phyloP scores from a whole-genome alignment of 2,329 filamentous ascomycete species.

The Aspergillus intermedius region DNA sequence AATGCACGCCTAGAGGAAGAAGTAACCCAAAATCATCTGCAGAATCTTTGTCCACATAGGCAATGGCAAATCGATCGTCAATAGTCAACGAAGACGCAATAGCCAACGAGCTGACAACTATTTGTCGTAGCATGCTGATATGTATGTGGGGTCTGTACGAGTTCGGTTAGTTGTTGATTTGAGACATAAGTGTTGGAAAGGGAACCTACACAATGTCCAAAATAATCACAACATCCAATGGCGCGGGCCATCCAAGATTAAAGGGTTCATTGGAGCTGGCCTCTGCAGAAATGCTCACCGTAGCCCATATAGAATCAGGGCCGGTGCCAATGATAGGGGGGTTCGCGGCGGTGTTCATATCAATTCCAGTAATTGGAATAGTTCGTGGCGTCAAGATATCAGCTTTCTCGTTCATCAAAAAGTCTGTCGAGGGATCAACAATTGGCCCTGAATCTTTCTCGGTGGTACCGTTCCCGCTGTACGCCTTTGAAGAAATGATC shows the following conservation, averaged over 20 bases:
- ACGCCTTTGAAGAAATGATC: background rate
- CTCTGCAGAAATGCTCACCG: constrained; percentile 21
- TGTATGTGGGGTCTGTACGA: constrained; percentile 10
- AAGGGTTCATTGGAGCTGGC: constrained; percentile 15
- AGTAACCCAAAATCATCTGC: constrained; percentile 17
- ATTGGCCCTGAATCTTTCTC: background rate
- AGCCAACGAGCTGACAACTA: constrained; percentile 15
- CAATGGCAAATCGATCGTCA: constrained; percentile 21
- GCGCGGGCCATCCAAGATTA: constrained; percentile 13
- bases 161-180: background rate
- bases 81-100: constrained; percentile 17
- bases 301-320: constrained; percentile 13
- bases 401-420: background rate
- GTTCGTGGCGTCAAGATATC: background rate
- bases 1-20: constrained; percentile 20
- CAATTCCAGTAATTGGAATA: constrained; percentile 16
- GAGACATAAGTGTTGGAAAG: background rate
- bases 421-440: background rate
- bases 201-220: constrained; percentile 29
- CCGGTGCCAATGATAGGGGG: constrained; percentile 8
- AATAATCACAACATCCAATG: constrained; percentile 30
- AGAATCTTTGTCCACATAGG: constrained; percentile 15
- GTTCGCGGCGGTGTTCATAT: constrained; percentile 11
- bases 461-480: background rate
- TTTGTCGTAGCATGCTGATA: constrained; percentile 13